Percentiles rank a stretch among this genome's conserved stretches.
phyloP scores from a whole-genome alignment of 257 asterid species.

The Forsythia viridissima region DNA sequence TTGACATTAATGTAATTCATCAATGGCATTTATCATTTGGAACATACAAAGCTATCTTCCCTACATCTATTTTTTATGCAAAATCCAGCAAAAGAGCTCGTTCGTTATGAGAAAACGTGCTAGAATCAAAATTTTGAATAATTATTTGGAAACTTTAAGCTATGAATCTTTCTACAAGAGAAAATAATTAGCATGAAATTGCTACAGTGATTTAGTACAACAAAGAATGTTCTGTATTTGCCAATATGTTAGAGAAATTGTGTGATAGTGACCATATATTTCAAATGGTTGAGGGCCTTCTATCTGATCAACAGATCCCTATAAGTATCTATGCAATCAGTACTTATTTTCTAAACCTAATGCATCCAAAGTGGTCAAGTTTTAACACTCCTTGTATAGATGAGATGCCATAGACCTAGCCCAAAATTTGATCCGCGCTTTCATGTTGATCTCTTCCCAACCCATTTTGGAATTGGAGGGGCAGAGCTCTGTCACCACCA shows the following conservation, averaged over 20 bases:
- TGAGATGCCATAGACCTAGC: constrained; percentile 95
- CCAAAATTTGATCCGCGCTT: constrained; percentile 89
- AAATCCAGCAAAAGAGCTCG: too few relatives aligned
- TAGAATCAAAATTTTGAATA: neutral
- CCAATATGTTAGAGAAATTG: constrained; percentile 5
- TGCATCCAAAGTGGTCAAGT: neutral
- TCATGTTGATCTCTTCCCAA: constrained; percentile 58
- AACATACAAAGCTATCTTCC: too few relatives aligned
- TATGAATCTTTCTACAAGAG: neutral
- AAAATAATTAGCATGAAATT: neutral
- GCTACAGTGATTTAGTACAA: neutral
- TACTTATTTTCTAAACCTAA: constrained; percentile 5
- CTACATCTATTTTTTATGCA: too few relatives aligned
- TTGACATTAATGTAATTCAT: too few relatives aligned
- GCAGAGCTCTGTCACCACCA: constrained; percentile 36
- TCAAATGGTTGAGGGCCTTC: neutral
- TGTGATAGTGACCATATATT: neutral
- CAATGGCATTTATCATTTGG: too few relatives aligned
- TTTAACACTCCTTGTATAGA: constrained; percentile 68
- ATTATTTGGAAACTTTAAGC: neutral
- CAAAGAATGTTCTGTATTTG: neutral
- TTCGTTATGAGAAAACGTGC: too few relatives aligned
- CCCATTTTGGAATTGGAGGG: constrained; percentile 50
- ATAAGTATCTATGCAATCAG: neutral
- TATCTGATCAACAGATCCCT: neutral